These are phyloP conservation scores for Medicago arabica DNA, from an alignment of 306 rosid species.

Conservation along the genomic window DNA sequence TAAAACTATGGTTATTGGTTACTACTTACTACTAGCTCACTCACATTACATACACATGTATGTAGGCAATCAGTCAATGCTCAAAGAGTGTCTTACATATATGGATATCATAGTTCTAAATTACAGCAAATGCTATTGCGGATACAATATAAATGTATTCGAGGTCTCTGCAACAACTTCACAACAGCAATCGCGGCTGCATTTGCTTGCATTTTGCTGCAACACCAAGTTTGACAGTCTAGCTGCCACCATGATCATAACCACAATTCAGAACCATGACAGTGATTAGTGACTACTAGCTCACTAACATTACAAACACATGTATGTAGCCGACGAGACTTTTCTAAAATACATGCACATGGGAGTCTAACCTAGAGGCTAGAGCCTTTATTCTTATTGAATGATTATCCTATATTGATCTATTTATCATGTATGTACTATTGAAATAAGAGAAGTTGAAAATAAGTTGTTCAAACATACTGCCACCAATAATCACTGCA, in stretches of 20 bases:
- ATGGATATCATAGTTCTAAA: too few species aligned
- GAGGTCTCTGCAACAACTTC: too few species aligned
- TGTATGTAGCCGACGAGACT: neutral
- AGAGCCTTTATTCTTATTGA: neutral
- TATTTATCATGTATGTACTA: neutral
- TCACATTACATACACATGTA: too few species aligned
- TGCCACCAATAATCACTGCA: constrained; percentile 87
- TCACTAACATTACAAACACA: constrained; percentile 10
- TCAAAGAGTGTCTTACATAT: too few species aligned
- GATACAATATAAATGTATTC: too few species aligned
- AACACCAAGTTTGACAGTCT: neutral
- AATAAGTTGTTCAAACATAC: constrained; percentile 30
- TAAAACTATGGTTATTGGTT: too few species aligned
- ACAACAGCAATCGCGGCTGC: too few species aligned
- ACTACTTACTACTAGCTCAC: too few species aligned
- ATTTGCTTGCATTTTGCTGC: neutral
- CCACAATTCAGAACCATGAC: neutral
- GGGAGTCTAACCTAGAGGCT: neutral
- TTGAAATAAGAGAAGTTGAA: constrained; percentile 3
- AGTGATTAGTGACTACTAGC: neutral
- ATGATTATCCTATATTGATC: neutral
- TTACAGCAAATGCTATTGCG: too few species aligned
- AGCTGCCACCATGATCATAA: too few species aligned
- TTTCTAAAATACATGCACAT: neutral
- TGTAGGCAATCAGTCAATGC: too few species aligned